Evolutionary conservation across 1,139 yeast genomes (phyloP).

Genomic region (Nadsonia starkeyi-henricii): DNA sequence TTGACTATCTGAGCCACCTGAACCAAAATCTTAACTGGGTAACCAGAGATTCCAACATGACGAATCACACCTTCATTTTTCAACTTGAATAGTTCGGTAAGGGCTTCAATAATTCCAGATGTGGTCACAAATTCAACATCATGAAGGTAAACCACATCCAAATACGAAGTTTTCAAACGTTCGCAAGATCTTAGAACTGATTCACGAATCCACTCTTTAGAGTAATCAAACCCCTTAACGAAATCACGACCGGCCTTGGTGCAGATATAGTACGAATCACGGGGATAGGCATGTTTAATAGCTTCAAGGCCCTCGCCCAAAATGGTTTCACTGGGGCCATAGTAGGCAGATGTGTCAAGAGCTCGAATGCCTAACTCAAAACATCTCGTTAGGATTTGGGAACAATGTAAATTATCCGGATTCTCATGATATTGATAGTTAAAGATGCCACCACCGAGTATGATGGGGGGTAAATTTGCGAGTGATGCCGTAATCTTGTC

Average conservation of each 20-base stretch:
- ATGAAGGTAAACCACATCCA: conserved; percentile 76
- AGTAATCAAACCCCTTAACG: conserved; percentile 61
- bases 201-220: conserved; percentile 40
- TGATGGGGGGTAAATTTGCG: conserved; percentile 36
- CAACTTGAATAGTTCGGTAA: conserved; percentile 41
- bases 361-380: conserved; percentile 59
- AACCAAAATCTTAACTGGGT: conserved; percentile 56
- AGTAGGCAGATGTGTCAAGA: conserved; percentile 84
- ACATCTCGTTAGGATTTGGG: conserved; percentile 43
- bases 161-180: conserved; percentile 48
- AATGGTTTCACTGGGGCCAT: conserved; percentile 74
- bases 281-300: conserved; percentile 31
- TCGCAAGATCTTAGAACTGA: conserved; percentile 55
- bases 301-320: conserved; percentile 51
- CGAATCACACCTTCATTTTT: conserved; percentile 51
- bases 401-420: conserved; percentile 46
- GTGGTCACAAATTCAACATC: conserved; percentile 72
- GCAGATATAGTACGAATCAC: conserved; percentile 57
- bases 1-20: conserved; percentile 28
- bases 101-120: conserved; percentile 44
- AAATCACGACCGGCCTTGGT: conserved; percentile 77
- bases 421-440: conserved; percentile 61
- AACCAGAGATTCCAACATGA: conserved; percentile 73
- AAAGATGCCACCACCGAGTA: conserved; percentile 80
- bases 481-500: conserved; percentile 7